These are phyloP conservation scores for Candida vaughaniae DNA, from an alignment of 805 yeast genomes.

Conservation along the genomic window DNA sequence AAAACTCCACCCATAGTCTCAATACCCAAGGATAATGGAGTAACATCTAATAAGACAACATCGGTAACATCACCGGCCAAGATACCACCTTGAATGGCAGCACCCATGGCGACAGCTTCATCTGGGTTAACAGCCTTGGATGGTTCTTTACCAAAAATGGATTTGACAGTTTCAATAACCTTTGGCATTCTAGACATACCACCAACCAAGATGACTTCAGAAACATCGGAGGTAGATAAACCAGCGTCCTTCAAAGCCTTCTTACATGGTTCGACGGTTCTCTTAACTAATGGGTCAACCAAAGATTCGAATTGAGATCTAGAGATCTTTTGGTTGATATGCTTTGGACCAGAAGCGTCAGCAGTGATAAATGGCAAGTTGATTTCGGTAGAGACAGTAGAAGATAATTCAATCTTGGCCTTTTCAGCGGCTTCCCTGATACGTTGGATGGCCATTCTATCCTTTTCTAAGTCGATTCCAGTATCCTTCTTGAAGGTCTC, in stretches of 20 bases:
- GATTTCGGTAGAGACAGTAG: slow-evolving; percentile 67
- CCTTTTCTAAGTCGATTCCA: slow-evolving; percentile 62
- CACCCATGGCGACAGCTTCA: slow-evolving; percentile 94
- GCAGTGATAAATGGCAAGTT: slow-evolving; percentile 87
- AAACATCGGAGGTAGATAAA: slow-evolving; percentile 59
- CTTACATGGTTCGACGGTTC: slow-evolving; percentile 73
- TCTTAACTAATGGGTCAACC: slow-evolving; percentile 68
- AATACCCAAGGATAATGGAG: slow-evolving; percentile 90
- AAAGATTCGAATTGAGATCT: slow-evolving; percentile 67
- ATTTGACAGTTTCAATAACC: slow-evolving; percentile 73
- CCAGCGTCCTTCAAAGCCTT: slow-evolving; percentile 83
- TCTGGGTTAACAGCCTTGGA: slow-evolving; percentile 93
- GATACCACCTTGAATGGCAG: slow-evolving; percentile 97
- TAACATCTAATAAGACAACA: slow-evolving; percentile 84
- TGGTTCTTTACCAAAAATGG: slow-evolving; percentile 78
- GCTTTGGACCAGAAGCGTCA: slow-evolving; percentile 80
- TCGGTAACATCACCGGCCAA: slow-evolving; percentile 93
- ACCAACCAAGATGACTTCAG: slow-evolving; percentile 84
- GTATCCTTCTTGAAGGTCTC: slow-evolving; percentile 73
- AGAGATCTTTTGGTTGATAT: slow-evolving; percentile 66
- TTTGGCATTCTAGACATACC: slow-evolving; percentile 94
- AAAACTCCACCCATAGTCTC: slow-evolving; percentile 98
- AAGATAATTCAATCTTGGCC: slow-evolving; percentile 85
- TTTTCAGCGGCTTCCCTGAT: slow-evolving; percentile 86
- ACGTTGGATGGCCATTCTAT: slow-evolving; percentile 80